Percentiles rank a stretch among this genome's conserved stretches.
These are phyloP conservation scores for Backusella tarrabulga DNA, from an alignment of 192 early-diverging fungal genomes.

Conservation along the genomic window DNA sequence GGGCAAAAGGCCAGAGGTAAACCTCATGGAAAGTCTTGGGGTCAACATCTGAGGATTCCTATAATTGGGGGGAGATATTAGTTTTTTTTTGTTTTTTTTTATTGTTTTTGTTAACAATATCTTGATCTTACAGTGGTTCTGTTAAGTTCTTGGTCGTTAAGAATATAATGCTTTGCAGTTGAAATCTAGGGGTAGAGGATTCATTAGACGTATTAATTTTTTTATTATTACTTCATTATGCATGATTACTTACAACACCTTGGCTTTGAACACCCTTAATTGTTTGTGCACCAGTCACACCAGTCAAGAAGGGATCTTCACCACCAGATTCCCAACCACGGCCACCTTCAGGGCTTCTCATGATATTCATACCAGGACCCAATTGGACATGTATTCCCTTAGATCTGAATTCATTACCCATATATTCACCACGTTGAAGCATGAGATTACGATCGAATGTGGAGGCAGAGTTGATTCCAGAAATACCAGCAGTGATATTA, in stretches of 20 bases:
- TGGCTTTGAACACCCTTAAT: conserved; percentile 29
- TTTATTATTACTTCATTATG: not conserved
- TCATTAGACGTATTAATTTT: not conserved
- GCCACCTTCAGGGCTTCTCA: conserved; percentile 20
- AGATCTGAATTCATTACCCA: conserved; percentile 55
- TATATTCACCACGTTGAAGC: conserved; percentile 38
- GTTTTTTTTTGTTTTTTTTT: not conserved
- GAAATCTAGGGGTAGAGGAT: conserved; percentile 18
- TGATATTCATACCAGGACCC: conserved; percentile 38
- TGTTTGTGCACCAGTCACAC: conserved; percentile 16
- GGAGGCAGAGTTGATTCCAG: conserved; percentile 56
- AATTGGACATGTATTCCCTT: conserved; percentile 58
- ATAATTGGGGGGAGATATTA: not conserved
- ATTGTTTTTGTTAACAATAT: not conserved
- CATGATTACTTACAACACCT: conserved; percentile 23
- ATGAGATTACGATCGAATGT: conserved; percentile 58
- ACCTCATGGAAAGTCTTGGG: conserved; percentile 58
- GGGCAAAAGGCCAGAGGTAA: conserved; percentile 60
- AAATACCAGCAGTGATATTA: conserved; percentile 44
- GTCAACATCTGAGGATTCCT: conserved; percentile 47
- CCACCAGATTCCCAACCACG: conserved; percentile 29
- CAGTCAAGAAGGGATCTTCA: conserved; percentile 30
- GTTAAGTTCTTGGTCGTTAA: conserved; percentile 30
- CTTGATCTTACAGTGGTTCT: conserved; percentile 14
- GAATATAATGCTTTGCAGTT: conserved; percentile 31